Evolutionary conservation across 1,139 yeast species (phyloP).

Genomic region (Starmera stellimalicola): DNA sequence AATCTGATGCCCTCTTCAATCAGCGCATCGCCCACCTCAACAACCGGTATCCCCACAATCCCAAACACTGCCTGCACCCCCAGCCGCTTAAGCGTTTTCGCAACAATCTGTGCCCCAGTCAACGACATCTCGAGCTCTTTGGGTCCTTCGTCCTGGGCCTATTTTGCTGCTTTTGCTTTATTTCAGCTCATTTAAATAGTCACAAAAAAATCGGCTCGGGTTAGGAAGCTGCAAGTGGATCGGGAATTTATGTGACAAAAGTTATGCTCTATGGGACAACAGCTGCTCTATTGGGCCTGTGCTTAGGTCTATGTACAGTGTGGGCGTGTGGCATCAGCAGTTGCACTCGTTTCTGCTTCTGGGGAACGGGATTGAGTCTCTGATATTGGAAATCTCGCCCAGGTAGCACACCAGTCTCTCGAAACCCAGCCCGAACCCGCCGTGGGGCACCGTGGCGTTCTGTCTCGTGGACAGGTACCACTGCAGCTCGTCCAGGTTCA

Average conservation of each 20-base stretch:
- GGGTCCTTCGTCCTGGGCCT: no score
- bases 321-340: slow-evolving; percentile 31
- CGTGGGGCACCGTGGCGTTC: slow-evolving; percentile 85
- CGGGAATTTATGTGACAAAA: no score
- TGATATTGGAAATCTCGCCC: slow-evolving; percentile 63
- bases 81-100: slow-evolving; percentile 32
- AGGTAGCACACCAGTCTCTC: slow-evolving; percentile 75
- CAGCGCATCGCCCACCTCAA: slow-evolving; percentile 48
- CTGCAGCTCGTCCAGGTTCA: slow-evolving; percentile 50
- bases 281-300: no score
- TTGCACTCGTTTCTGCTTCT: slow-evolving; percentile 40
- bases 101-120: slow-evolving; percentile 25
- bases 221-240: no score
- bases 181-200: no score
- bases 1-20: slow-evolving; percentile 43
- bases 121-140: no score
- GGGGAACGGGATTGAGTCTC: slow-evolving; percentile 85
- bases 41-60: slow-evolving; percentile 62
- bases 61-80: slow-evolving; percentile 53
- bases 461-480: slow-evolving; percentile 77
- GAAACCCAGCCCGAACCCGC: slow-evolving; percentile 95
- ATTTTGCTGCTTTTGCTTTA: no score
- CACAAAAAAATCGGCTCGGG: no score
- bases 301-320: no score
- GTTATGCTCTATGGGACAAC: no score